These are phyloP conservation scores for Prosopis cineraria DNA, from an alignment of 306 rosid species.

Conservation along the genomic window DNA sequence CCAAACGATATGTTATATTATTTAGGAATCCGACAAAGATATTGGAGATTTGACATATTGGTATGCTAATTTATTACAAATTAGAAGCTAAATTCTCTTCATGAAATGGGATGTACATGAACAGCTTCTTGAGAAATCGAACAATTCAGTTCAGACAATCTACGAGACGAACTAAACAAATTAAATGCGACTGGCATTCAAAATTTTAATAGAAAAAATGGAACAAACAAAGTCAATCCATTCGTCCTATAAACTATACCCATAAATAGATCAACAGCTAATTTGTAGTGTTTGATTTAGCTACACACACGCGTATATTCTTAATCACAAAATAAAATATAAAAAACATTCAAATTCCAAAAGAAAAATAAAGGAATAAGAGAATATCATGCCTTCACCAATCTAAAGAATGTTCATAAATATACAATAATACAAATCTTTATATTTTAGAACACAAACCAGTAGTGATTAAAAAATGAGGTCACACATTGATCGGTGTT, in stretches of 20 bases:
- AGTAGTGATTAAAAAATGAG: not conserved
- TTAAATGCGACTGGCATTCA: not conserved
- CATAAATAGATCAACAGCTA: too few species aligned
- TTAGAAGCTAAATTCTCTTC: not conserved
- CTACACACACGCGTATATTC: too few species aligned
- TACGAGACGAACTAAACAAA: not conserved
- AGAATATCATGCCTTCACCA: not conserved
- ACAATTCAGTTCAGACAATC: not conserved
- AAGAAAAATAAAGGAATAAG: not conserved
- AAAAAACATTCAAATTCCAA: not conserved
- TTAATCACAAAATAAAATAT: not conserved
- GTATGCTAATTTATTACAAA: too few species aligned
- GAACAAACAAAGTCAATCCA: too few species aligned
- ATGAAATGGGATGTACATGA: not conserved
- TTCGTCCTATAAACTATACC: too few species aligned
- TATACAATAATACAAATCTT: not conserved
- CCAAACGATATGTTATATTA: too few species aligned
- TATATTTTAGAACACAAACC: not conserved
- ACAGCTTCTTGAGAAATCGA: not conserved
- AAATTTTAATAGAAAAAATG: not conserved
- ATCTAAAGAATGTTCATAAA: not conserved
- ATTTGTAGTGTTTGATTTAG: not conserved
- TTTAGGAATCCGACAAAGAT: not conserved
- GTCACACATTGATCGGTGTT: conserved; percentile 14
- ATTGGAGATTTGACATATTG: not conserved